phyloP scores from a whole-genome alignment of 2,329 filamentous ascomycete species.

The Mycogone perniciosa region DNA sequence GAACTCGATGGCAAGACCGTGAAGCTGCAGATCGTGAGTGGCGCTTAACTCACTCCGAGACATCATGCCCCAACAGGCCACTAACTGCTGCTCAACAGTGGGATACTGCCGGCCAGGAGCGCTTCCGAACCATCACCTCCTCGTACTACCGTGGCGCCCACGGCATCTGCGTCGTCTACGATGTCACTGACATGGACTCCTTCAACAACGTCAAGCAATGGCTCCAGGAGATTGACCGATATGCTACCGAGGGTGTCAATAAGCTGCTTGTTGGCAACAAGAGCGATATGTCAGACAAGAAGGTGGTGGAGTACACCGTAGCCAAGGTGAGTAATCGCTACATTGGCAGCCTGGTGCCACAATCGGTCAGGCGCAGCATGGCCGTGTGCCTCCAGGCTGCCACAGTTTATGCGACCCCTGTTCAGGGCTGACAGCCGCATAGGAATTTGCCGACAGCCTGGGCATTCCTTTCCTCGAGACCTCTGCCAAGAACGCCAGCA shows the following conservation, averaged over 20 bases:
- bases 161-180: conserved; percentile 99
- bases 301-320: conserved; percentile 98
- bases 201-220: conserved; percentile 99
- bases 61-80: not conserved
- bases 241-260: conserved; percentile 98
- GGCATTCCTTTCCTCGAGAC: conserved; percentile 99
- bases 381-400: conserved; percentile 1
- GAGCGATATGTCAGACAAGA: conserved; percentile 99
- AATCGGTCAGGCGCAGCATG: not conserved
- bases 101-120: conserved; percentile 98
- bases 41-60: not conserved
- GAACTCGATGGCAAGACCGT: conserved; percentile 99
- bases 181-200: conserved; percentile 99
- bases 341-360: conserved; percentile 3
- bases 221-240: conserved; percentile 99
- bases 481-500: conserved; percentile 98
- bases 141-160: conserved; percentile 99
- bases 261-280: conserved; percentile 99
- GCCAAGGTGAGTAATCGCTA: conserved; percentile 68
- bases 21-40: conserved; percentile 94
- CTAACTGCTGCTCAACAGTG: conserved; percentile 53
- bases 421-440: conserved; percentile 19
- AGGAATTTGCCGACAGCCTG: conserved; percentile 99
- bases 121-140: conserved; percentile 98
- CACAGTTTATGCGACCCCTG: not conserved